Conservation (phyloP, 1,284 basidiomycete genomes). For the Tranzscheliella williamsii region DNA sequence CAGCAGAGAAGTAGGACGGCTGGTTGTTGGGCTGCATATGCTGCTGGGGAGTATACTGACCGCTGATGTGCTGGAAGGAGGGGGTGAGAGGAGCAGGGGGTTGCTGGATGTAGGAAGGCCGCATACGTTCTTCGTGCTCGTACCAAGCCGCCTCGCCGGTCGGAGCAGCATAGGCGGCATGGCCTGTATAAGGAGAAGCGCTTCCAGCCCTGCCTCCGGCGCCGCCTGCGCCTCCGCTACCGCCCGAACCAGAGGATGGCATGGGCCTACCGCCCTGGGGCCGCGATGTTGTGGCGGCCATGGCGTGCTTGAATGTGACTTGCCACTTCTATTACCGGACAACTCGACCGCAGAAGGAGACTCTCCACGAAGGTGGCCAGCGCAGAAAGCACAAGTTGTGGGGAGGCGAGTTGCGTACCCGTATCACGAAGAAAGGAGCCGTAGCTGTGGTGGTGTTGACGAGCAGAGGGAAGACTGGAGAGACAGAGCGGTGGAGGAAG, state of each 20-base stretch:
- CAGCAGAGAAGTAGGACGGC: not conserved
- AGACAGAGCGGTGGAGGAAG: too few species aligned
- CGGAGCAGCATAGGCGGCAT: conserved; percentile 5
- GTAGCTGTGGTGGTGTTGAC: too few species aligned
- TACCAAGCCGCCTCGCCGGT: conserved; percentile 51
- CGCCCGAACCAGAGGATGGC: conserved; percentile 29
- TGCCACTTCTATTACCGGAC: too few species aligned
- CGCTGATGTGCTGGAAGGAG: conserved; percentile 9
- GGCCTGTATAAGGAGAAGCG: conserved; percentile 7
- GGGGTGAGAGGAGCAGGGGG: conserved; percentile 17
- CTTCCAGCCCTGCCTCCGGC: conserved; percentile 2
- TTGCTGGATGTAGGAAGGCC: conserved; percentile 51
- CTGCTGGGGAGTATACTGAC: conserved; percentile 23
- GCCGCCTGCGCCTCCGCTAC: conserved; percentile 8
- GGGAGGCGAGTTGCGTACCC: too few species aligned
- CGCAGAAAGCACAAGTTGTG: too few species aligned
- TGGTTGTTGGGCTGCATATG: not conserved
- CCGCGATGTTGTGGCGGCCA: conserved; percentile 22
- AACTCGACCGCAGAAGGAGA: too few species aligned
- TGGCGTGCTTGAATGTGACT: too few species aligned
- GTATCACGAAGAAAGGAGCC: too few species aligned
- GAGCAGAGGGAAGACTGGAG: too few species aligned
- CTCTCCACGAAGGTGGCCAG: too few species aligned
- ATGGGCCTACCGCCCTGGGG: conserved; percentile 34
- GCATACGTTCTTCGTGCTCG: conserved; percentile 51